A percentile compares a stretch with the other conserved stretches of the same genome.
Evolutionary conservation across 176 grass and related monocot genomes (phyloP).

Genomic region (Thalia dealbata): DNA sequence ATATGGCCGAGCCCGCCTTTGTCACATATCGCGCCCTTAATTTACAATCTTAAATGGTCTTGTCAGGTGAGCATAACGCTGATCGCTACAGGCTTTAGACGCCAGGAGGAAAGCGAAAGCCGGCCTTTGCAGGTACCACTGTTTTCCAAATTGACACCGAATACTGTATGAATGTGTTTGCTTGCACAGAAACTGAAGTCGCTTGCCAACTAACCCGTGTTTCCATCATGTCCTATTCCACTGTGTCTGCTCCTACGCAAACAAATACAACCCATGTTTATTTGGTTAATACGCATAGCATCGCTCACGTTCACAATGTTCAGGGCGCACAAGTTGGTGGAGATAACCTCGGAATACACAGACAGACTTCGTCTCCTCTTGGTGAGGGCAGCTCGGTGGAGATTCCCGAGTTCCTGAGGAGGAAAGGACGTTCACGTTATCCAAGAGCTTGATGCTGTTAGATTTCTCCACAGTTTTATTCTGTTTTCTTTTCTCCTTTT

Average conservation of each 20-base stretch:
- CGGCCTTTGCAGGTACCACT: not conserved
- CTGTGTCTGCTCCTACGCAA: too few relatives aligned
- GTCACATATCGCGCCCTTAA: not conserved
- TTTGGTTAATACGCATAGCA: not conserved
- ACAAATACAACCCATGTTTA: too few relatives aligned
- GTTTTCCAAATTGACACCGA: not conserved
- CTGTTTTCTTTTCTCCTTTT: not conserved
- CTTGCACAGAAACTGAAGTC: too few relatives aligned
- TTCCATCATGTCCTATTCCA: too few relatives aligned
- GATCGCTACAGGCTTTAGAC: conserved; percentile 21
- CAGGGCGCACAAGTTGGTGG: conserved; percentile 10
- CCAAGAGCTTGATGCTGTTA: conserved; percentile 9
- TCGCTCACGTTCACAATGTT: not conserved
- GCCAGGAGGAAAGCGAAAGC: conserved; percentile 15
- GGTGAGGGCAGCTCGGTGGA: conserved; percentile 5
- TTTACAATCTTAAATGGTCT: not conserved
- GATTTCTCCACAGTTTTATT: not conserved
- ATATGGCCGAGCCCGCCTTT: not conserved
- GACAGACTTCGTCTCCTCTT: conserved; percentile 4
- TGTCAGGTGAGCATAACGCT: conserved; percentile 19
- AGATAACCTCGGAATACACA: conserved; percentile 16
- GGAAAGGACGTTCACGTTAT: conserved; percentile 16
- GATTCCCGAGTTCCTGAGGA: conserved; percentile 19
- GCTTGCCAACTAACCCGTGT: too few relatives aligned
- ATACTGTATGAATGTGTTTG: too few relatives aligned